Percentiles rank a stretch among this genome's conserved stretches.
These are phyloP conservation scores for Suillus luteus DNA, from an alignment of 768 basidiomycete genomes.

Conservation along the genomic window DNA sequence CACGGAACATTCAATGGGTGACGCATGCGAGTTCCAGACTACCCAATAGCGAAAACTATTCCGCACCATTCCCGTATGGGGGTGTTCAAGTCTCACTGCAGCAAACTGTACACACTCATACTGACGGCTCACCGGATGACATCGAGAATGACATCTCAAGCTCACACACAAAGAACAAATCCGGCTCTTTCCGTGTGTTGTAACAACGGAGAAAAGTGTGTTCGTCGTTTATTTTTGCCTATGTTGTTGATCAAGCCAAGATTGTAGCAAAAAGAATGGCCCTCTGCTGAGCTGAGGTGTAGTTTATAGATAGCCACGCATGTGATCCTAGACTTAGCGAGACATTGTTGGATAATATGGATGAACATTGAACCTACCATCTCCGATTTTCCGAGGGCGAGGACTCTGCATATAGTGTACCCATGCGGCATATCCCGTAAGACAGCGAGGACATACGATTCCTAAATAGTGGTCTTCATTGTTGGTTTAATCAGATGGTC, in stretches of 20 bases:
- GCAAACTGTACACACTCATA: slow-evolving; percentile 14
- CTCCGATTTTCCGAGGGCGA: not conserved
- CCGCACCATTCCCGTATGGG: slow-evolving; percentile 11
- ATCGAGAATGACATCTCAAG: not conserved
- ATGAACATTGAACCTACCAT: not conserved
- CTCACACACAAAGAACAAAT: not conserved
- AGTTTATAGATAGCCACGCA: too few species aligned
- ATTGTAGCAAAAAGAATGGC: not conserved
- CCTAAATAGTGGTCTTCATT: not conserved
- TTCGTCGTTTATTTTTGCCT: too few species aligned
- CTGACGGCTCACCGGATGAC: slow-evolving; percentile 9
- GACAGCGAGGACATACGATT: not conserved
- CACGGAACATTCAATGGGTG: slow-evolving; percentile 8
- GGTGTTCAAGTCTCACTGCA: slow-evolving; percentile 13
- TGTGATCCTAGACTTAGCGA: not conserved
- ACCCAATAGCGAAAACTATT: not conserved
- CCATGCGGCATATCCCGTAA: not conserved
- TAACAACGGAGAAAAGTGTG: not conserved
- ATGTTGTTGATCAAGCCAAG: not conserved
- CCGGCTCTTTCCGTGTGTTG: slow-evolving; percentile 2
- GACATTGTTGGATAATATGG: not conserved
- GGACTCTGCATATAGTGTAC: not conserved
- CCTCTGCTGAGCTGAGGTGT: not conserved
- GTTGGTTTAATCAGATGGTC: not conserved
- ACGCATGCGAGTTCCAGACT: slow-evolving; percentile 1